Base-by-base conservation (phyloP, 306 rosid species). In the Medicago lupulina region DNA sequence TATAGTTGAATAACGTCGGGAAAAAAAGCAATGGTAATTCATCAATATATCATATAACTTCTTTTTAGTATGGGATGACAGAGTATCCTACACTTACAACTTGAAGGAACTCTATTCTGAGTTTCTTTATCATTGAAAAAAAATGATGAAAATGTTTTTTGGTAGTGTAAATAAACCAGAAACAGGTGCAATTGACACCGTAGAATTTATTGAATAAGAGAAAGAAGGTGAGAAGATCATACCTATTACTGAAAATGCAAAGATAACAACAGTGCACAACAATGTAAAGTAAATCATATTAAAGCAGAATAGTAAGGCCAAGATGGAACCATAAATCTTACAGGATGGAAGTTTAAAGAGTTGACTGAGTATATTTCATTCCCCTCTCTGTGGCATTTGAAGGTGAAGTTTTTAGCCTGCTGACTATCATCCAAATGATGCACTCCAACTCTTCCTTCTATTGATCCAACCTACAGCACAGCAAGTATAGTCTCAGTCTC, bases 381-480 rank as follows among this genome's bases (percentile, higher is more conserved):
- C 38, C 88, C 91, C 63, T 92, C 98, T 83, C 98, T 86, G 83
- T 95, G 98, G 85, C 98, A 90, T 83, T 92, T 95, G 82, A 95
- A 95, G 78, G 97, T 95, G 76, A 95, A 95, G 72, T 95, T 95
- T 86, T 95, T 92, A 76, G 79, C 84, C 73, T 84, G 89, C 75
- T 83, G 91, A 73, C 88, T 70, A 43, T 92, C 97, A 70, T 95
- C 98, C 67, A 95, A 83, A 79, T 92, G 97, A 80, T 95, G 97
- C 75, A 95, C 98, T 72, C 98, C 98, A 70, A 95, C 98, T 83
- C 98, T 87, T 75, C 98, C 97, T 84, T 95, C 98, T 63, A 92
- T 90, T 34, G 97, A 95, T 71, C 98, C 97, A 67, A 95, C 89
- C 98, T 92, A 83, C 66, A 68, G 44, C 34, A 14, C 73, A 72